Conservation (phyloP, 495 filamentous ascomycete genomes). For the Penicillium maclennaniae region DNA sequence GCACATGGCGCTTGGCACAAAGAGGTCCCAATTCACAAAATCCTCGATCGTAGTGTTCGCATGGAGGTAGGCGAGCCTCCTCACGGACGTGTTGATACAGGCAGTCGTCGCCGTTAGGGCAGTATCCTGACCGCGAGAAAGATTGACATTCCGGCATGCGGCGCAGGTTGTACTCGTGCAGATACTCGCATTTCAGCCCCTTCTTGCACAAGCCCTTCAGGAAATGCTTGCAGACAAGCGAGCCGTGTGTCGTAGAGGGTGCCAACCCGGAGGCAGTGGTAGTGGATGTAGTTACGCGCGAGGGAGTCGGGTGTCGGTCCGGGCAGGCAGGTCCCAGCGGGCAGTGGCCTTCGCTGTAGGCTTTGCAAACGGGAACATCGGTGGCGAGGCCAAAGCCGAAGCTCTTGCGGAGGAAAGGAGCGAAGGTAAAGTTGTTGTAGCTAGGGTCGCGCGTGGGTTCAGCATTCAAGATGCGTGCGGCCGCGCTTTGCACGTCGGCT, state of each 20-base stretch:
- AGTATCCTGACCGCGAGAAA: slow-evolving; percentile 84
- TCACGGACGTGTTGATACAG: slow-evolving; percentile 93
- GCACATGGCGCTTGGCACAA: slow-evolving; percentile 84
- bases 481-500: slow-evolving; percentile 34
- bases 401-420: slow-evolving; percentile 65
- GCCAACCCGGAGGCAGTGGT: slow-evolving; percentile 54
- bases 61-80: slow-evolving; percentile 71
- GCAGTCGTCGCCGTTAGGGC: slow-evolving; percentile 94
- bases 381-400: slow-evolving; percentile 76
- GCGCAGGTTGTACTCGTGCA: slow-evolving; percentile 97
- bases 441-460: slow-evolving; percentile 47
- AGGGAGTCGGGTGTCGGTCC: slow-evolving; percentile 55
- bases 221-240: slow-evolving; percentile 97
- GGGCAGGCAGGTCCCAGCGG: slow-evolving; percentile 72
- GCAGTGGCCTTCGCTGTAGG: slow-evolving; percentile 74
- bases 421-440: slow-evolving; percentile 66
- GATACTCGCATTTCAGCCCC: slow-evolving; percentile 88
- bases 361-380: slow-evolving; percentile 75
- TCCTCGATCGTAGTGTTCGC: slow-evolving; percentile 91
- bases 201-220: slow-evolving; percentile 97
- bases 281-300: slow-evolving; percentile 42
- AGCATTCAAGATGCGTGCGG: slow-evolving; percentile 33
- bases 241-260: slow-evolving; percentile 51
- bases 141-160: slow-evolving; percentile 97
- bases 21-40: slow-evolving; percentile 87